phyloP scores from a whole-genome alignment of 2,329 filamentous ascomycete species.

The Calonectria pseudoturangicola region DNA sequence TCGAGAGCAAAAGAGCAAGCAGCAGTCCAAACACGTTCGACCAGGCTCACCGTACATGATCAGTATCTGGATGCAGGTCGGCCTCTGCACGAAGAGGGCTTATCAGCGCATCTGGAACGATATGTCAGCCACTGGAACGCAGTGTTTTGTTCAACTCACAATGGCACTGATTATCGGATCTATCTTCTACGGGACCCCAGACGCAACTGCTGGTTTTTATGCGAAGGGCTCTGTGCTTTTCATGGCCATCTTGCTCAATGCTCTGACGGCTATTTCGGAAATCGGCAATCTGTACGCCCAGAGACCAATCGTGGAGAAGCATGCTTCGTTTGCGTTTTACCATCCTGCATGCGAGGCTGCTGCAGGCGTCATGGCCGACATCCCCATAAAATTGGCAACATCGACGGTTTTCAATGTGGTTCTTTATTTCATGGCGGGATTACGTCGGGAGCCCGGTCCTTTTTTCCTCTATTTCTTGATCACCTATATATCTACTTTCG shows the following conservation, averaged over 20 bases:
- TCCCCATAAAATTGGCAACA: slow-evolving; percentile 74
- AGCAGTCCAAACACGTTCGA: slow-evolving; percentile 72
- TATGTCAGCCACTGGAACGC: slow-evolving; percentile 67
- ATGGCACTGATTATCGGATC: slow-evolving; percentile 78
- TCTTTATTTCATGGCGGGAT: slow-evolving; percentile 74
- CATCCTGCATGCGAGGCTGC: slow-evolving; percentile 72
- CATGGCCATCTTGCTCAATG: slow-evolving; percentile 76
- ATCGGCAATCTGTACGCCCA: slow-evolving; percentile 67
- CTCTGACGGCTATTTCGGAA: slow-evolving; percentile 74
- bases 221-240: slow-evolving; percentile 75
- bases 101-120: slow-evolving; percentile 73
- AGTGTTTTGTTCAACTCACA: slow-evolving; percentile 69
- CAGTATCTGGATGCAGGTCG: slow-evolving; percentile 72
- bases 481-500: slow-evolving; percentile 79
- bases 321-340: slow-evolving; percentile 69
- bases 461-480: slow-evolving; percentile 88
- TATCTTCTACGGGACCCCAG: slow-evolving; percentile 72
- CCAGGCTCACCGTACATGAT: slow-evolving; percentile 76
- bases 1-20: slow-evolving; percentile 68
- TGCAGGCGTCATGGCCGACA: slow-evolving; percentile 72
- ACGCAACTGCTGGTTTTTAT: slow-evolving; percentile 71
- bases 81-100: slow-evolving; percentile 69
- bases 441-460: slow-evolving; percentile 74
- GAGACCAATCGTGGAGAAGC: slow-evolving; percentile 69
- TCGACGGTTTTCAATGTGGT: slow-evolving; percentile 72